Evolutionary conservation across 257 asterid genomes (phyloP).

Genomic region (Fraxinus americana): DNA sequence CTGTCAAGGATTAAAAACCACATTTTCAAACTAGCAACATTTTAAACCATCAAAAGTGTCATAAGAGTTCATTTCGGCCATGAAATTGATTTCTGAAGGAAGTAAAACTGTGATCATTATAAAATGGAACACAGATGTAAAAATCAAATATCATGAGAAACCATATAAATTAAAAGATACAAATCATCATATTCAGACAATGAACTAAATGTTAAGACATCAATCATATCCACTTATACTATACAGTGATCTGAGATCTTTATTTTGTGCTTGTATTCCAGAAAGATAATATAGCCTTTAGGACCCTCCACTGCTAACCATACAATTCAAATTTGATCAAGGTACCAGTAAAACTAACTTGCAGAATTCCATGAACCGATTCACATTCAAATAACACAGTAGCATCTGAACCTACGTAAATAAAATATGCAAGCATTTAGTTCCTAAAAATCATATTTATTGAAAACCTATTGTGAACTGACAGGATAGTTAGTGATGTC

Average conservation of each 20-base stretch:
- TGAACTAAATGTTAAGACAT: neutral
- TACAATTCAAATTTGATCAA: constrained; percentile 9
- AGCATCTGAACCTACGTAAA: neutral
- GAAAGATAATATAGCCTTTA: neutral
- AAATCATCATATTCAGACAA: constrained; percentile 14
- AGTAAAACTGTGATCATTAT: neutral
- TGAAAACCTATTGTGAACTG: constrained; percentile 4
- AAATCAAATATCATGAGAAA: neutral
- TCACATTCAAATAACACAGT: neutral
- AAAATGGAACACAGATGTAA: neutral
- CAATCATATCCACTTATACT: neutral
- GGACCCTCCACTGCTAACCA: constrained; percentile 8
- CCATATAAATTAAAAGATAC: constrained; percentile 5
- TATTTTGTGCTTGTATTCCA: constrained; percentile 9
- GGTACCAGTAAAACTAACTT: constrained; percentile 6
- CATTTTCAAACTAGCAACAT: constrained; percentile 20
- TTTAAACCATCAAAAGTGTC: neutral
- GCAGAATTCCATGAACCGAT: neutral
- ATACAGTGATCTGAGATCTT: neutral
- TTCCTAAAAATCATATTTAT: constrained; percentile 4
- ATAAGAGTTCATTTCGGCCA: neutral
- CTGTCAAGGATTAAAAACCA: constrained; percentile 44
- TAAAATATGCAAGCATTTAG: neutral
- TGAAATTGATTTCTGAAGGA: neutral
- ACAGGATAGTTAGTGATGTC: neutral